Percentiles rank a stretch among this genome's conserved stretches.
Evolutionary conservation across 2,329 filamentous ascomycete species (phyloP).

Genomic region (Colletotrichum gloeosporioides): DNA sequence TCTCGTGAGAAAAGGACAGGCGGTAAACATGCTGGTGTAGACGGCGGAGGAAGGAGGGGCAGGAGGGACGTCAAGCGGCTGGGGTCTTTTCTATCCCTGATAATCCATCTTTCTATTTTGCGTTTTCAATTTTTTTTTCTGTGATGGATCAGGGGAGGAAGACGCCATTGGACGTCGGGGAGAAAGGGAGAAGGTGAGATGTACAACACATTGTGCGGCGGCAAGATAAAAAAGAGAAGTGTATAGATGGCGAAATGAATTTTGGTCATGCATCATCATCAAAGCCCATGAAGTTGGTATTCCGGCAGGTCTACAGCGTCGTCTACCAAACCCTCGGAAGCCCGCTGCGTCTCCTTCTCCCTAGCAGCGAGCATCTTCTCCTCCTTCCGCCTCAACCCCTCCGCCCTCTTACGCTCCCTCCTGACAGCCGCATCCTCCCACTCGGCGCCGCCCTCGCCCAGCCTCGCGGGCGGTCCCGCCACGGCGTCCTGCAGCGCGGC

Average conservation of each 20-base stretch:
- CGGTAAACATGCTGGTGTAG: too few species aligned
- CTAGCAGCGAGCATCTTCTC: slow-evolving; percentile 39
- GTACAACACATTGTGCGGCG: slow-evolving; percentile 36
- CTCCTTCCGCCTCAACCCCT: slow-evolving; percentile 60
- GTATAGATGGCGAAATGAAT: slow-evolving; percentile 21
- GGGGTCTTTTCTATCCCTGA: not conserved
- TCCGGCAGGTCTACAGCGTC: not conserved
- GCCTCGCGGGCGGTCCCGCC: slow-evolving; percentile 26
- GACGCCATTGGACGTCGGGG: not conserved
- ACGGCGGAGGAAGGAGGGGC: too few species aligned
- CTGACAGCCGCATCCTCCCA: slow-evolving; percentile 62
- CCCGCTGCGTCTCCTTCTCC: not conserved
- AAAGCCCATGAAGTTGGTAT: slow-evolving; percentile 4
- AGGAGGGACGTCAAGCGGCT: too few species aligned
- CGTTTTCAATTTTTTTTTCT: slow-evolving; percentile 20
- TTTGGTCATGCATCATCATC: not conserved
- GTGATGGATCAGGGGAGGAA: not conserved
- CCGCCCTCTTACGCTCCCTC: slow-evolving; percentile 60
- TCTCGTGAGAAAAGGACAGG: slow-evolving; percentile 42
- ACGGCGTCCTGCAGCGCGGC: slow-evolving; percentile 48
- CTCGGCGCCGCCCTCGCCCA: slow-evolving; percentile 35
- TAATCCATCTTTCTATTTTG: not conserved
- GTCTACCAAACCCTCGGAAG: not conserved
- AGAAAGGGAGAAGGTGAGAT: not conserved
- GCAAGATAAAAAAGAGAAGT: slow-evolving; percentile 12